Conservation (phyloP, 2,329 filamentous ascomycete genomes). For the Polytolypa hystricis region DNA sequence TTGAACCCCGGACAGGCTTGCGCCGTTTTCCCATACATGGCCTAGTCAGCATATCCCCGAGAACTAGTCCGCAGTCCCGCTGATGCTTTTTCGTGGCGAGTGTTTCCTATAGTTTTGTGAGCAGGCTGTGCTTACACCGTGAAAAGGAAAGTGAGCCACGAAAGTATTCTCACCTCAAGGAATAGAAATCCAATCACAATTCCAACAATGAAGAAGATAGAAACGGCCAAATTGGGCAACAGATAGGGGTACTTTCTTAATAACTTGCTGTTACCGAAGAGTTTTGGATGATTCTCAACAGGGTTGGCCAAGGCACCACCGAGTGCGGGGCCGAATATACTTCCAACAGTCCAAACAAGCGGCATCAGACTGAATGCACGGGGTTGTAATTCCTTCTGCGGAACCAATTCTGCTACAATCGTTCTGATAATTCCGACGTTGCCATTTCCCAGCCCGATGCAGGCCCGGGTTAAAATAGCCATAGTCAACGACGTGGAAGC, state of each 20-base stretch:
- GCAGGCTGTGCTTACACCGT: constrained; percentile 2
- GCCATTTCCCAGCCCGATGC: constrained; percentile 78
- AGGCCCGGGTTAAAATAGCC: constrained; percentile 64
- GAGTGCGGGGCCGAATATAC: constrained; percentile 76
- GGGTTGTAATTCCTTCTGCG: constrained; percentile 75
- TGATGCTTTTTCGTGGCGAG: constrained; percentile 57
- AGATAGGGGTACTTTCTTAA: constrained; percentile 70
- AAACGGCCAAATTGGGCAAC: constrained; percentile 71
- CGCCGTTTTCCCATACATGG: constrained; percentile 21
- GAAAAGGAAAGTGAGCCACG: too few relatives aligned
- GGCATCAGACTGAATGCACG: constrained; percentile 90
- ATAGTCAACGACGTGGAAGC: constrained; percentile 68
- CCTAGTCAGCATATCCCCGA: constrained; percentile 56
- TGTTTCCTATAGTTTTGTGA: constrained; percentile 51
- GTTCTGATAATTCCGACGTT: constrained; percentile 91
- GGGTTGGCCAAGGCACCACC: constrained; percentile 81
- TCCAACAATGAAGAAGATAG: constrained; percentile 65
- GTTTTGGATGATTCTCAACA: constrained; percentile 56
- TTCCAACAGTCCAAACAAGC: constrained; percentile 76
- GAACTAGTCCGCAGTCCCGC: constrained; percentile 61
- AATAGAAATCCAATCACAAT: constrained; percentile 66
- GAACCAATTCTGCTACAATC: constrained; percentile 87
- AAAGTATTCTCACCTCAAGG: constrained; percentile 45
- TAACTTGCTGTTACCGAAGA: constrained; percentile 58
- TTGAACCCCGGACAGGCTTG: constrained; percentile 10